Evolutionary conservation across 2,329 filamentous ascomycete genomes (phyloP).

Genomic region (Talaromyces pinophilus): DNA sequence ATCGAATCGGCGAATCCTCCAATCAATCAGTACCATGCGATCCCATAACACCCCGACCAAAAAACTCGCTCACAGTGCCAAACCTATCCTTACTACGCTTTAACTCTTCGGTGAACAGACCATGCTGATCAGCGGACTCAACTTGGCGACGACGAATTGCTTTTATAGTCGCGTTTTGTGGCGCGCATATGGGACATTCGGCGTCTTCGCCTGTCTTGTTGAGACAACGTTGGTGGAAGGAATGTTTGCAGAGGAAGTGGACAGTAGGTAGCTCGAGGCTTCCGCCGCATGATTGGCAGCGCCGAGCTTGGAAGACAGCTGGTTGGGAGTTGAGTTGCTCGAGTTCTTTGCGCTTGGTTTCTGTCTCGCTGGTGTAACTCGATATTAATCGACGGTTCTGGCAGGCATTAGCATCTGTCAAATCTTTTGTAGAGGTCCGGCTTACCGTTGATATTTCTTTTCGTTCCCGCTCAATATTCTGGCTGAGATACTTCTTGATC

Average conservation of each 20-base stretch:
- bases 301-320: constrained; percentile 83
- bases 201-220: constrained; percentile 65
- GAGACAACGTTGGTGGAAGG: constrained; percentile 89
- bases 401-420: constrained; percentile 32
- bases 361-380: constrained; percentile 81
- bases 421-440: neutral
- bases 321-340: constrained; percentile 75
- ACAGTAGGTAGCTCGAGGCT: constrained; percentile 84
- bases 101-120: constrained; percentile 81
- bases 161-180: constrained; percentile 81
- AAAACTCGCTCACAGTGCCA: constrained; percentile 90
- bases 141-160: constrained; percentile 84
- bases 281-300: constrained; percentile 79
- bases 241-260: constrained; percentile 96
- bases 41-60: constrained; percentile 87
- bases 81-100: constrained; percentile 79
- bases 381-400: constrained; percentile 76
- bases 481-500: constrained; percentile 87
- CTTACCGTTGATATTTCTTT: constrained; percentile 71
- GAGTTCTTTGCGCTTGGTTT: constrained; percentile 75
- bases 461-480: constrained; percentile 84
- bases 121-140: constrained; percentile 82
- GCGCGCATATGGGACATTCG: constrained; percentile 84
- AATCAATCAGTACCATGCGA: constrained; percentile 38
- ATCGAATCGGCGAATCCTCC: neutral